Conservation (phyloP, 306 rosid genomes). For the Mucuna pruriens region DNA sequence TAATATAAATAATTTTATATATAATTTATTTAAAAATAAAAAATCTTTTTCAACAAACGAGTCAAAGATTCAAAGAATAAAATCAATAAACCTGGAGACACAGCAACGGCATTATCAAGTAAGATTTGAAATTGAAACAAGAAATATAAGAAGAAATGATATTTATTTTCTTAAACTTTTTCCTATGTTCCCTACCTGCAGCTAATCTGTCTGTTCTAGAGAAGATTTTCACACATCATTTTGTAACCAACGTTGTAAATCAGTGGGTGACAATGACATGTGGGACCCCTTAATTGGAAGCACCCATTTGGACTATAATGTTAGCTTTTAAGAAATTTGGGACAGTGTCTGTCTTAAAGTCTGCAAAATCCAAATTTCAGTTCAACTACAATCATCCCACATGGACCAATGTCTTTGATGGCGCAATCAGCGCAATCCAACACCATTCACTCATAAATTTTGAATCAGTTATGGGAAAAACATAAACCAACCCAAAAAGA, state of each 20-base stretch:
- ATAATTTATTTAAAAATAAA: not conserved
- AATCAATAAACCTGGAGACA: not conserved
- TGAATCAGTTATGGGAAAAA: not conserved
- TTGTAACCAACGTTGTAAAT: constrained; percentile 4
- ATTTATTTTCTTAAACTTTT: not conserved
- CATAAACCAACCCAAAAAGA: not conserved
- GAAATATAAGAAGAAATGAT: not conserved
- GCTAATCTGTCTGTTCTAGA: constrained; percentile 7
- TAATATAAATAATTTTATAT: no score
- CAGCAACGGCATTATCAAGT: constrained; percentile 4
- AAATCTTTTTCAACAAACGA: not conserved
- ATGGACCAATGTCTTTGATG: constrained; percentile 39
- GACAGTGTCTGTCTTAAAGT: constrained; percentile 51
- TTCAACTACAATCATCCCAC: constrained; percentile 43
- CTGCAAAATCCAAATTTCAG: constrained; percentile 48
- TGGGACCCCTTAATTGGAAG: constrained; percentile 47
- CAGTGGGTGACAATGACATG: constrained; percentile 9
- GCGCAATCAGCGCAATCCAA: constrained; percentile 72
- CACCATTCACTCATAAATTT: constrained; percentile 30
- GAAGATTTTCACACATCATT: constrained; percentile 4
- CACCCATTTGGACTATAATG: constrained; percentile 49
- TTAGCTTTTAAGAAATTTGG: constrained; percentile 48
- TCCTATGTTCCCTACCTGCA: constrained; percentile 23
- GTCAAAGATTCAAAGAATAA: not conserved
- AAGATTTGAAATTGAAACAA: constrained; percentile 37